Base-by-base conservation (phyloP, 192 early-diverging fungal species). In the Geranomyces michiganensis region DNA sequence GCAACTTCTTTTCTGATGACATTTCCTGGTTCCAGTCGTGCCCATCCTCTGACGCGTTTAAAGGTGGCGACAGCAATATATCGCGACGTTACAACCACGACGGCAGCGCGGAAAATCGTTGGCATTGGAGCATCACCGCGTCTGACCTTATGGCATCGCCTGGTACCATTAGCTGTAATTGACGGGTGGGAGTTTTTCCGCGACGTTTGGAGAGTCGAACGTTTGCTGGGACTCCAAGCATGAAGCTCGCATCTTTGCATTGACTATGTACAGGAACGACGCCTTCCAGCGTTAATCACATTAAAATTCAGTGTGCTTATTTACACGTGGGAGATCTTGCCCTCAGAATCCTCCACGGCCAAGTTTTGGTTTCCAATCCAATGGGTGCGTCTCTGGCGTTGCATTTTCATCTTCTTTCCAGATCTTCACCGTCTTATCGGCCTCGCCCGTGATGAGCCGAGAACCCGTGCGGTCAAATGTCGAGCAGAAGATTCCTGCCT, bases 361-460 rank as follows among this genome's bases (percentile, higher is more conserved):
- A 41, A 72, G 48, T 30, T 29, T 64, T 15, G 81, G 81, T 49
- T 78, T 78, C 68, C 75, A 82, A 43, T 67, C 63, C 47, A 85
- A 74, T 27, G 83, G 83, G 62, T 85, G 83, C 1, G 83, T 82
- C 71, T 81, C 79, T 8, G 72, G 72, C 10, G 79, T 85, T 76
- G 94, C 93, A 51, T 87, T 83, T 46, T 91, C 88, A 67, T 96
- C 93, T 71, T 96, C 93, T 62, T 90, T 92, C 88, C 92, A 98
- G 58, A 99, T 94, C 84, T 99, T 99, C 79, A 99, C 95, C 0
- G 95, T 95, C 82, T 99, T 99, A 78, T 99, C 97, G 0, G 96
- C 96, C 78, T 98, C 97, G 70, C 97, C 93, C 1, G 97, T 99
- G 68, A 99, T 94, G 55, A 99, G 82, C 44, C 97, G 90, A 61